Base-by-base conservation (phyloP, 805 yeast genomes). In the Yarrowia hollandica region DNA sequence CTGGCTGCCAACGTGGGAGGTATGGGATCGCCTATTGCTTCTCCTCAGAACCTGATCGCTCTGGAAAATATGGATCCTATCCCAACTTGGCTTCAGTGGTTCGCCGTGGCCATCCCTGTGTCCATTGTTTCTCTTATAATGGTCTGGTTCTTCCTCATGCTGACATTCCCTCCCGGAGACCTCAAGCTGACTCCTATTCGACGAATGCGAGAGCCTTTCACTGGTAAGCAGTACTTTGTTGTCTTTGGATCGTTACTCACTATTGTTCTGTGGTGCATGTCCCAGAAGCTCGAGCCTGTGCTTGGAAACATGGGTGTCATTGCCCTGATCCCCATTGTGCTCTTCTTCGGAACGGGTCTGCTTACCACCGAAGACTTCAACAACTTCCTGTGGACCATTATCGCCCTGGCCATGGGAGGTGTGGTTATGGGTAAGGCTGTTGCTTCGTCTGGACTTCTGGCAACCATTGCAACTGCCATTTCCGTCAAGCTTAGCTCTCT, bases 291-390 rank as follows among this genome's bases (percentile, higher is more conserved):
- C 10, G 84, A 86, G 60, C 82, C 81, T 0, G 68, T 83, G 1
- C 82, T 92, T 68, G 99, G 99, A 30, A 97, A 91, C 66, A 90
- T 91, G 94, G 99, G 99, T n/a, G 85, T 91, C 64, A 84, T 94
- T 62, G 96, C 98, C 0, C 79, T 94, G 60, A 79, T 91, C 15
- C 97, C 99, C 10, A 80, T 92, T 67, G 79, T 90, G n/a, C 73
- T 90, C n/a, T 85, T 92, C 68, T 92, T 92, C 68, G 98, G 97
- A 5, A 82, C 96, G 0, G 97, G 97, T 0, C 73, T 91, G 16
- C 75, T 92, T 61, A 82, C 87, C 8, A 85, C 90, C 1, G 96
- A 91, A 60, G 99, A 92, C 69, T 90, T 92, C 72, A 92, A 94
- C 73, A 92, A 90, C 70, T 92, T 92, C 70, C 84, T 96, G 64